phyloP scores from a whole-genome alignment of 1,139 yeast species.

The Diutina mesorugosa region DNA sequence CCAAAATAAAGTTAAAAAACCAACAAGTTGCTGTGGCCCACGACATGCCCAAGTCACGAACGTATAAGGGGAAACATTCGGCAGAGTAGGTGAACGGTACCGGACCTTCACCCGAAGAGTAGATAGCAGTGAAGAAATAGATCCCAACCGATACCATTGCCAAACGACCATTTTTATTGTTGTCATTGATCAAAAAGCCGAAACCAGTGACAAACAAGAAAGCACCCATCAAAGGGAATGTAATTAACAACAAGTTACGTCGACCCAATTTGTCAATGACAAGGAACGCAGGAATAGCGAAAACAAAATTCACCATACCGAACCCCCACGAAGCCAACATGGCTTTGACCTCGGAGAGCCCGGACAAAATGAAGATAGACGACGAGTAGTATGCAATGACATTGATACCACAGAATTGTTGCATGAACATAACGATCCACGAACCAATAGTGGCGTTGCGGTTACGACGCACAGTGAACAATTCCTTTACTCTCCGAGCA shows the following conservation, averaged over 20 bases:
- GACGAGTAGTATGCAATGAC: not conserved
- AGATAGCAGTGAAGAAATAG: slow-evolving; percentile 59
- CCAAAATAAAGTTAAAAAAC: slow-evolving; percentile 73
- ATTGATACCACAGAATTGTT: slow-evolving; percentile 81
- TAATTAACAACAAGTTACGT: not conserved
- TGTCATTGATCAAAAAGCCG: slow-evolving; percentile 49
- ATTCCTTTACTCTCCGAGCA: slow-evolving; percentile 31
- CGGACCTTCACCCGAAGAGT: slow-evolving; percentile 83
- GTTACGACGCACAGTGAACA: slow-evolving; percentile 63
- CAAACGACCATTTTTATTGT: slow-evolving; percentile 22
- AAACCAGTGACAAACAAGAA: slow-evolving; percentile 1
- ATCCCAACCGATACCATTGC: slow-evolving; percentile 63
- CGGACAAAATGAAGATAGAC: not conserved
- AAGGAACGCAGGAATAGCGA: slow-evolving; percentile 2
- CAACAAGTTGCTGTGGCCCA: slow-evolving; percentile 77
- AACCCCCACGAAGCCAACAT: slow-evolving; percentile 3
- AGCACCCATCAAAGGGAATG: slow-evolving; percentile 1
- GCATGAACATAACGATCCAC: slow-evolving; percentile 79
- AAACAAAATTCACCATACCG: slow-evolving; percentile 2
- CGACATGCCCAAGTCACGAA: slow-evolving; percentile 80
- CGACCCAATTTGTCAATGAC: slow-evolving; percentile 2
- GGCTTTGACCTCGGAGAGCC: not conserved
- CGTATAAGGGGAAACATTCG: slow-evolving; percentile 72
- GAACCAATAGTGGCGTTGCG: slow-evolving; percentile 76
- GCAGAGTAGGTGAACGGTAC: slow-evolving; percentile 87